Percentiles rank a stretch among this genome's conserved stretches.
These are phyloP conservation scores for Colletotrichum limetticola DNA, from an alignment of 2,329 filamentous ascomycete species.

Conservation along the genomic window DNA sequence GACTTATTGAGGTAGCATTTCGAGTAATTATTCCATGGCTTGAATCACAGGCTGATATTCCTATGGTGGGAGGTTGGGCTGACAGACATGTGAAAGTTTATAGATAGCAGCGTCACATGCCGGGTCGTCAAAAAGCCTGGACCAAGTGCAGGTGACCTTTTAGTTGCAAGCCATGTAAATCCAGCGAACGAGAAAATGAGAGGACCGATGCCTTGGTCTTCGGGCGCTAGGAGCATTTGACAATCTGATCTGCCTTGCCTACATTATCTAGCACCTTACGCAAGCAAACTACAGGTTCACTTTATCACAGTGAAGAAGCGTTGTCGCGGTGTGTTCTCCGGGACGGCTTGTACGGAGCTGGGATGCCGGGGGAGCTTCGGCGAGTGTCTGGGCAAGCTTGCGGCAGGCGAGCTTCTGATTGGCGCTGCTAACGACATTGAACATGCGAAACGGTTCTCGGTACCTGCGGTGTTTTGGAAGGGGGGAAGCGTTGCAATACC, in stretches of 20 bases:
- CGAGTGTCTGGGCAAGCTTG: not conserved
- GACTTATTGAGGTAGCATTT: not conserved
- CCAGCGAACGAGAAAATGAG: not conserved
- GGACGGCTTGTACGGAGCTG: not conserved
- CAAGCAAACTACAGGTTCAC: no score
- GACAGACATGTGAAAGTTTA: slow-evolving; percentile 18
- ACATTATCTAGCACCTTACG: no score
- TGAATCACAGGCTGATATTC: not conserved
- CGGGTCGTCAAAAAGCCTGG: not conserved
- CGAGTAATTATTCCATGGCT: not conserved
- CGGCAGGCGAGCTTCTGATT: slow-evolving; percentile 21
- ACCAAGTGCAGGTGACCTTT: slow-evolving; percentile 19
- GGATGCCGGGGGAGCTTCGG: not conserved
- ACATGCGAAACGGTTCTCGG: slow-evolving; percentile 23
- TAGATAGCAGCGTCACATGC: slow-evolving; percentile 28
- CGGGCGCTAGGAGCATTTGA: not conserved
- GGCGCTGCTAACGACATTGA: slow-evolving; percentile 28
- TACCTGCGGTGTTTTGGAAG: not conserved
- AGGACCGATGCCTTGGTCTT: not conserved
- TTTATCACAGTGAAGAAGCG: not conserved
- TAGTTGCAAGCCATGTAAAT: not conserved
- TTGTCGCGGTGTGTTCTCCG: slow-evolving; percentile 1
- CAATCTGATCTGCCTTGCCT: no score
- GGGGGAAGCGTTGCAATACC: not conserved
- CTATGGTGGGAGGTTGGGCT: not conserved